Evolutionary conservation across 2,329 filamentous ascomycete species (phyloP).

Genomic region (Exophiala calicioides): DNA sequence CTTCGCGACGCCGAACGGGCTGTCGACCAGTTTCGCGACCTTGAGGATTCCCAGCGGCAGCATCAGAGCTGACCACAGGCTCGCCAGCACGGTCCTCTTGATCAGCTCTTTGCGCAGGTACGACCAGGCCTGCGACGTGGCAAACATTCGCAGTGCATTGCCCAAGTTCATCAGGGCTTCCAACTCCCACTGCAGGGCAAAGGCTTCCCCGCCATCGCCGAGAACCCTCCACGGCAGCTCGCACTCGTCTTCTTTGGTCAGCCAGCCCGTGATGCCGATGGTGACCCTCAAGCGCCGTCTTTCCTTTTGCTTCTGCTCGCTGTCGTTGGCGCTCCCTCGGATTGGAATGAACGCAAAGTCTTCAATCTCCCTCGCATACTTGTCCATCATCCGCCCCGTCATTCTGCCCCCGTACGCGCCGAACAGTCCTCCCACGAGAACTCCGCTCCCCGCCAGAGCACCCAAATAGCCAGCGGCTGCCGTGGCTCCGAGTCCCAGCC

Average conservation of each 20-base stretch:
- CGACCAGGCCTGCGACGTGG: slow-evolving; percentile 69
- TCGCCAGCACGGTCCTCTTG: slow-evolving; percentile 66
- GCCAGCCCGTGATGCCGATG: slow-evolving; percentile 75
- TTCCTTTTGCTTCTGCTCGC: slow-evolving; percentile 25
- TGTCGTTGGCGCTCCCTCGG: slow-evolving; percentile 32
- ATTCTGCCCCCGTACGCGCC: slow-evolving; percentile 76
- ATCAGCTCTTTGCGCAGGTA: slow-evolving; percentile 68
- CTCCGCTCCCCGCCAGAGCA: slow-evolving; percentile 65
- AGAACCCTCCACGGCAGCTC: slow-evolving; percentile 70
- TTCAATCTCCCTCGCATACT: slow-evolving; percentile 72
- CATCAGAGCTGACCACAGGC: slow-evolving; percentile 48
- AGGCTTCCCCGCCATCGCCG: slow-evolving; percentile 65
- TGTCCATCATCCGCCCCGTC: slow-evolving; percentile 74
- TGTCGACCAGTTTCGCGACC: slow-evolving; percentile 65
- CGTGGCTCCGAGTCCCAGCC: slow-evolving; percentile 57
- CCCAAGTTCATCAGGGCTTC: slow-evolving; percentile 71
- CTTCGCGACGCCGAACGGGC: slow-evolving; percentile 69
- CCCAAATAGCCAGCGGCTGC: slow-evolving; percentile 55
- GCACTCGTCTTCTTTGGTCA: slow-evolving; percentile 65
- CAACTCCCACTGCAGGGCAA: slow-evolving; percentile 74
- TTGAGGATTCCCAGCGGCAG: slow-evolving; percentile 61
- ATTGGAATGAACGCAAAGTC: slow-evolving; percentile 78
- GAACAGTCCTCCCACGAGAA: slow-evolving; percentile 74
- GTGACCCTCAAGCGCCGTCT: slow-evolving; percentile 66
- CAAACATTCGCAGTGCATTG: slow-evolving; percentile 68